phyloP scores from a whole-genome alignment of 768 basidiomycete species.

The Boletus tomentosulus region DNA sequence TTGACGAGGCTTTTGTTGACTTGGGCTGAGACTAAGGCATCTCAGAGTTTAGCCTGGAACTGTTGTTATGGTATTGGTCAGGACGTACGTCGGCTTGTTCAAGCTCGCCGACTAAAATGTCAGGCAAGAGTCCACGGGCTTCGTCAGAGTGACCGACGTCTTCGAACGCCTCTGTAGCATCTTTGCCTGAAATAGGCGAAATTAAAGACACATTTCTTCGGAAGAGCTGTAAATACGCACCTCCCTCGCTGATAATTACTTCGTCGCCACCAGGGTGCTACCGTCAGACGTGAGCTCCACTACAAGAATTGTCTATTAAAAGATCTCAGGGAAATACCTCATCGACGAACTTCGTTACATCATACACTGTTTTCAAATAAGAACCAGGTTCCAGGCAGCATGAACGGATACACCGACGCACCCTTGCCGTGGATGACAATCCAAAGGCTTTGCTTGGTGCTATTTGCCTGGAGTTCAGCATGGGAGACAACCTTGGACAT shows the following conservation, averaged over 20 bases:
- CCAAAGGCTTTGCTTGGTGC: constrained; percentile 70
- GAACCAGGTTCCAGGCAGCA: background rate
- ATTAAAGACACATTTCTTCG: background rate
- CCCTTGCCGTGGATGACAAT: constrained; percentile 85
- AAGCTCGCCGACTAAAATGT: constrained; percentile 79
- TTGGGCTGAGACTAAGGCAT: constrained; percentile 45
- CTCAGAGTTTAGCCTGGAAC: background rate
- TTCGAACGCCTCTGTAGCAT: constrained; percentile 98
- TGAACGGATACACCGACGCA: constrained; percentile 25
- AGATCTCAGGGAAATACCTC: constrained; percentile 52
- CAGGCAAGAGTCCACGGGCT: constrained; percentile 79
- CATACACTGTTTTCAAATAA: constrained; percentile 63
- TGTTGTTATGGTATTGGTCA: background rate
- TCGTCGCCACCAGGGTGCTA: constrained; percentile 99
- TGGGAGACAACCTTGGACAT: constrained; percentile 55
- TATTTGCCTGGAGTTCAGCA: constrained; percentile 78
- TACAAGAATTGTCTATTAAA: background rate
- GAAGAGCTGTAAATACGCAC: constrained; percentile 44
- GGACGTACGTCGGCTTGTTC: constrained; percentile 61
- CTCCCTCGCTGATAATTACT: constrained; percentile 89
- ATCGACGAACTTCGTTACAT: constrained; percentile 91
- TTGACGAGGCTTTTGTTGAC: constrained; percentile 45
- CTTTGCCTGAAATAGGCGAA: constrained; percentile 60
- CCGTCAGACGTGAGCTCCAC: constrained; percentile 5
- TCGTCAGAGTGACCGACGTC: constrained; percentile 99